These are phyloP conservation scores for Russula emetica DNA, from an alignment of 768 basidiomycete species.

Conservation along the genomic window DNA sequence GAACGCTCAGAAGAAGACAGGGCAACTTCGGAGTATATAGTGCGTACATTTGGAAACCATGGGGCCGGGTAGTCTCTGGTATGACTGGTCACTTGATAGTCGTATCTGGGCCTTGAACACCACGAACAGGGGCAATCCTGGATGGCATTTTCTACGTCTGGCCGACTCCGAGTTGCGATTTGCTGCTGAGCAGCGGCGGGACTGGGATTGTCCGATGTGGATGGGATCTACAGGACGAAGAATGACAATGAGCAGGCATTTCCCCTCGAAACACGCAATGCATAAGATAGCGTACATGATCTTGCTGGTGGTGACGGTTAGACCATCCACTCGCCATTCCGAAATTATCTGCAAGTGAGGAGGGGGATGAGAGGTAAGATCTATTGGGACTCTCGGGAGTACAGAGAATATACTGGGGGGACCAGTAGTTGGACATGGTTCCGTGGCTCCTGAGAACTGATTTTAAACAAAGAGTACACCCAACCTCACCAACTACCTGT, in stretches of 20 bases:
- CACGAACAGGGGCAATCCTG: neutral
- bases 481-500: too few species aligned
- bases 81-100: too few species aligned
- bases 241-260: neutral
- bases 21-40: neutral
- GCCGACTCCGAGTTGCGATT: neutral
- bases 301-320: neutral
- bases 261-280: neutral
- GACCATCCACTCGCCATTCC: neutral
- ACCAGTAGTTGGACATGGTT: neutral
- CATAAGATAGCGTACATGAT: neutral
- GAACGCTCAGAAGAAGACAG: neutral
- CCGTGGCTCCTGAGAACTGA: too few species aligned
- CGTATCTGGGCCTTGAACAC: neutral
- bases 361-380: neutral
- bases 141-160: neutral
- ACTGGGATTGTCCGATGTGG: neutral
- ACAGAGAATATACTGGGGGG: neutral
- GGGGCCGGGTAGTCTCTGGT: neutral
- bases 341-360: neutral
- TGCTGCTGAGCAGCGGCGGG: neutral
- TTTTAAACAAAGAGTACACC: too few species aligned
- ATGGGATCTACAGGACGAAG: neutral
- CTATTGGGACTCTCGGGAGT: neutral
- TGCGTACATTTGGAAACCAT: neutral